Evolutionary conservation across 257 asterid species (phyloP), one percentile per base, ranked within the genome.

Genomic region (Ajuga chamaepitys): DNA sequence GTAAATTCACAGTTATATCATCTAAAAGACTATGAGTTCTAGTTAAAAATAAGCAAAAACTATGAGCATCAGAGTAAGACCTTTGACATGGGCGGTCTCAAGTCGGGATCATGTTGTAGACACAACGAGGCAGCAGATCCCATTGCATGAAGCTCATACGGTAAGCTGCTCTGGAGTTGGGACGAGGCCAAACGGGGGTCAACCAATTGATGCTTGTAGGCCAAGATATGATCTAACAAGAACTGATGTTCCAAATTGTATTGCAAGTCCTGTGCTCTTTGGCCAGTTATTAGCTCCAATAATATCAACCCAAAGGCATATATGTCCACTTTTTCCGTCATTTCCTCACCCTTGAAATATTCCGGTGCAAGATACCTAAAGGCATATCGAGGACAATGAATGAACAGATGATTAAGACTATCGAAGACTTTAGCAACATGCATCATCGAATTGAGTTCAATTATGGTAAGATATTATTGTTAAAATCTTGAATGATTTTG

Each of bases 81-180:
- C 95, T 90, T 90, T 48, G 97, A 87, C 88, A 90, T 85, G 22
- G 96, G 80, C 4, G 97, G 97, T 46, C 97, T 81, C 67, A 64
- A 67, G 24, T 82, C 80, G 46, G 96, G 97, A 79, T 90, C 89
- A 64, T 82, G 87, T 59, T 79, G 95, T 8, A 90, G 82, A 72
- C 97, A 90, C 77, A 81, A 52, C 9, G 88, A 76, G 64, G 97
- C 97, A 24, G 95, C 88, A 68, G 42, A 70, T 25, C 82, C 82
- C 86, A 87, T 87, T 52, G 86, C 86, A 60, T 75, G 92, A 38
- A 90, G 77, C 79, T 90, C 92, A 41, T 42, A 48, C 9, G 95
- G 92, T 47, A 85, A 68, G 59, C 75, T 78, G 59, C 75, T 78
- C 4, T 71, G 78, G 35, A 44, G 79, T 35, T 81, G 75, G 78